Evolutionary conservation across 495 filamentous ascomycete genomes (phyloP).

Genomic region (Penicillium roqueforti): DNA sequence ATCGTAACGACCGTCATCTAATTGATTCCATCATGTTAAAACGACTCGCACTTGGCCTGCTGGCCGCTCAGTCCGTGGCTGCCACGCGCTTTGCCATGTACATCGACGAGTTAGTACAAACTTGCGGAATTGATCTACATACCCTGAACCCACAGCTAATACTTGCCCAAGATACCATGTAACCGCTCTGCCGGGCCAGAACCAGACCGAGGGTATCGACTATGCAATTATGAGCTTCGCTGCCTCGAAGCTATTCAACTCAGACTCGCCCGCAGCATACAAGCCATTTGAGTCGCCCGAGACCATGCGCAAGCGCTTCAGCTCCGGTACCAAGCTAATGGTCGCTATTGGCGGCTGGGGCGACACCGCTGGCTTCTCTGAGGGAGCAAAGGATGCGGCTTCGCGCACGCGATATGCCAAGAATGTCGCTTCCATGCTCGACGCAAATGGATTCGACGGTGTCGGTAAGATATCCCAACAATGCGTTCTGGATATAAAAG

Average conservation of each 20-base stretch:
- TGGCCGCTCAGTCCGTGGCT: slow-evolving; percentile 31
- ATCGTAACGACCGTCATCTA: background rate
- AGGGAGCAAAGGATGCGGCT: slow-evolving; percentile 50
- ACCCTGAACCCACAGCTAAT: background rate
- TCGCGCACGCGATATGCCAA: slow-evolving; percentile 56
- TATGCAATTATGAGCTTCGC: slow-evolving; percentile 71
- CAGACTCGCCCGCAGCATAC: slow-evolving; percentile 37
- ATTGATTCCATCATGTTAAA: slow-evolving; percentile 26
- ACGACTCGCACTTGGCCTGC: slow-evolving; percentile 26
- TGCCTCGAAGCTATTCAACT: slow-evolving; percentile 56
- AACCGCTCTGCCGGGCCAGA: slow-evolving; percentile 21
- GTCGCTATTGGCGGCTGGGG: slow-evolving; percentile 75
- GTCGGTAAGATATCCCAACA: slow-evolving; percentile 24
- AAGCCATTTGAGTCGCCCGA: slow-evolving; percentile 60
- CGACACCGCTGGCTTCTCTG: slow-evolving; percentile 58
- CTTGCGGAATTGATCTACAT: background rate
- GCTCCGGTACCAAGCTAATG: slow-evolving; percentile 57
- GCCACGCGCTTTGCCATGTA: slow-evolving; percentile 38
- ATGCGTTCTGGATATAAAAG: background rate
- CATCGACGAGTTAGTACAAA: slow-evolving; percentile 33
- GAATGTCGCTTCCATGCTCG: slow-evolving; percentile 61
- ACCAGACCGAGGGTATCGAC: slow-evolving; percentile 30
- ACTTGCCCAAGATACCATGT: slow-evolving; percentile 28
- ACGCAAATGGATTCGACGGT: slow-evolving; percentile 59
- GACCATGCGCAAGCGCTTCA: slow-evolving; percentile 54